phyloP scores from a whole-genome alignment of 108 stramenopile genomes.

The Cyclostephanos invisitatus region DNA sequence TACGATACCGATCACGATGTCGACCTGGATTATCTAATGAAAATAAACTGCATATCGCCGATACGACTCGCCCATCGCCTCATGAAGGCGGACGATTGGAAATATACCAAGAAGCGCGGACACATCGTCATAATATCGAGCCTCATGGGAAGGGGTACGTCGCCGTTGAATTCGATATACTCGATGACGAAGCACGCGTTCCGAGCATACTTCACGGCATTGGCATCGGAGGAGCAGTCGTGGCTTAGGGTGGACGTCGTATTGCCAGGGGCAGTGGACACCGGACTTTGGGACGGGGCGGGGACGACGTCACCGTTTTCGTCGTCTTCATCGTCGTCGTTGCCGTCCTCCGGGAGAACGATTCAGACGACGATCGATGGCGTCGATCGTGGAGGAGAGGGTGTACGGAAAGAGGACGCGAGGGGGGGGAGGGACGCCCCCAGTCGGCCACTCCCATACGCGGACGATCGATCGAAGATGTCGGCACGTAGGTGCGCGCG shows the following conservation, averaged over 20 bases:
- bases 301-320: too few relatives aligned
- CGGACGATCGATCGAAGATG: conserved; percentile 59
- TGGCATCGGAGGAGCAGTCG: conserved; percentile 54
- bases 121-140: conserved; percentile 62
- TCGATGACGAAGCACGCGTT: conserved; percentile 69
- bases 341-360: not conserved
- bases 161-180: conserved; percentile 71
- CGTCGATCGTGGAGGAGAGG: too few relatives aligned
- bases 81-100: conserved; percentile 22
- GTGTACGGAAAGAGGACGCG: not conserved
- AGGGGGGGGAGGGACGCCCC: not conserved
- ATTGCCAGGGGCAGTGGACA: conserved; percentile 69
- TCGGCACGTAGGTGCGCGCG: conserved; percentile 50
- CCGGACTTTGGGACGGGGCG: conserved; percentile 33
- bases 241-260: conserved; percentile 59
- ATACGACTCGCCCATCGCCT: conserved; percentile 14
- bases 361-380: too few relatives aligned
- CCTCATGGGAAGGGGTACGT: conserved; percentile 55
- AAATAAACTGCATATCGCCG: conserved; percentile 28
- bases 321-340: not conserved
- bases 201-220: conserved; percentile 63
- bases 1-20: conserved; percentile 14
- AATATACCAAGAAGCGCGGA: conserved; percentile 10
- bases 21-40: conserved; percentile 17
- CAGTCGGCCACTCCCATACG: not conserved